phyloP scores from a whole-genome alignment of 169 alveolate species.

The Plasmodium relictum region DNA sequence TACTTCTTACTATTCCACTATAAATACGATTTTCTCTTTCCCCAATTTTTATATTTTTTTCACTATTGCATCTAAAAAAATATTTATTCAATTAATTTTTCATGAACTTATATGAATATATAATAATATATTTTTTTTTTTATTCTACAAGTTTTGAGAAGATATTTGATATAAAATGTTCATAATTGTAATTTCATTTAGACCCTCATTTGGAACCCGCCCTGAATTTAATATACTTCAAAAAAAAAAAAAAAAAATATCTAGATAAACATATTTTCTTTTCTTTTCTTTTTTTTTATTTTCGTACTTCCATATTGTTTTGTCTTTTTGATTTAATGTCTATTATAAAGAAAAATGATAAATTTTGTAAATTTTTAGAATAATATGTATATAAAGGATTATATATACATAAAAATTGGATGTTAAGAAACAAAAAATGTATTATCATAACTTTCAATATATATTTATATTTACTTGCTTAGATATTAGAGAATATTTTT shows the following conservation, averaged over 20 bases:
- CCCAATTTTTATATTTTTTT: constrained; percentile 70
- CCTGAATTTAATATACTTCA: constrained; percentile 40
- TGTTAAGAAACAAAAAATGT: no score
- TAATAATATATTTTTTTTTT: not conserved
- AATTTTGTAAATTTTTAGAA: not conserved
- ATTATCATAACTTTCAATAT: not conserved
- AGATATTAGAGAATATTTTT: constrained; percentile 65
- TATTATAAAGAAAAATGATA: not conserved
- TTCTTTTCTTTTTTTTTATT: not conserved
- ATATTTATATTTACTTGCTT: constrained; percentile 34
- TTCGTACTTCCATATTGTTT: constrained; percentile 57
- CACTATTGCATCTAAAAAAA: constrained; percentile 69
- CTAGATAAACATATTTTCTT: not conserved
- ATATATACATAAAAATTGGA: no score
- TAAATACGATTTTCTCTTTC: constrained; percentile 67
- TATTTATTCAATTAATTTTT: not conserved
- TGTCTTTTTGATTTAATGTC: constrained; percentile 63
- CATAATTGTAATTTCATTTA: constrained; percentile 73
- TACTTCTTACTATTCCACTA: constrained; percentile 61
- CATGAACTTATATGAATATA: not conserved
- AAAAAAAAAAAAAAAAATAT: constrained; percentile 16
- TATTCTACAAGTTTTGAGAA: constrained; percentile 56
- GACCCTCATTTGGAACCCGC: constrained; percentile 55
- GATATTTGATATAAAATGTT: constrained; percentile 56
- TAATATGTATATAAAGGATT: no score